phyloP scores from a whole-genome alignment of 331 rosid genomes.

The Acacia concinna region DNA sequence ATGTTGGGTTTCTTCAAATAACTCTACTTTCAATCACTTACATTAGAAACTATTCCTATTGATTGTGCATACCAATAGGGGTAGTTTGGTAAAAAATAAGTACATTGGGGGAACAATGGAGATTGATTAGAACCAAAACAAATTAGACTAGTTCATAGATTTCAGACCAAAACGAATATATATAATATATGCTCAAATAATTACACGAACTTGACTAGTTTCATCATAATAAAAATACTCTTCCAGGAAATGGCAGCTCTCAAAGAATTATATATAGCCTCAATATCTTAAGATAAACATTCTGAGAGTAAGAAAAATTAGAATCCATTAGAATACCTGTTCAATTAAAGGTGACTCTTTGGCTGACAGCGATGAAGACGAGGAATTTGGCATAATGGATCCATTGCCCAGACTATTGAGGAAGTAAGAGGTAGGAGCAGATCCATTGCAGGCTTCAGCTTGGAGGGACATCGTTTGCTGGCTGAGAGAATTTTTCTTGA shows the following conservation, averaged over 20 bases:
- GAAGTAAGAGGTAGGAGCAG: constrained; percentile 79
- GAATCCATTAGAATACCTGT: constrained; percentile 56
- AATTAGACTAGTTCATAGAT: not conserved
- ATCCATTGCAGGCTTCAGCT: constrained; percentile 80
- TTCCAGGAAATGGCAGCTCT: constrained; percentile 3
- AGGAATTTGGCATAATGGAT: constrained; percentile 65
- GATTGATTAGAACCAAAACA: too few species aligned
- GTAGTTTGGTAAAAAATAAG: not conserved
- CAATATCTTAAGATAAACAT: not conserved
- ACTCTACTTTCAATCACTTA: not conserved
- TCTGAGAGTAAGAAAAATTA: constrained; percentile 8
- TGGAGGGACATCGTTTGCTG: constrained; percentile 76
- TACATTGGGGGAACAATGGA: not conserved
- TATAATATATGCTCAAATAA: not conserved
- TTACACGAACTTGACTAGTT: constrained; percentile 9
- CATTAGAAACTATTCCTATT: not conserved
- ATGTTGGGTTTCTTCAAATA: too few species aligned
- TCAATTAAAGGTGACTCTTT: constrained; percentile 74
- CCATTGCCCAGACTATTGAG: constrained; percentile 63
- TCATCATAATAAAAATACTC: not conserved
- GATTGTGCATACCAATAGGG: not conserved
- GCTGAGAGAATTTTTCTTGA: constrained; percentile 59
- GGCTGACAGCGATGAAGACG: constrained; percentile 67
- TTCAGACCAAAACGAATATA: not conserved
- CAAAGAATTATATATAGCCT: not conserved